Conservation (phyloP, 306 rosid species). For the Casuarina cunninghamiana region DNA sequence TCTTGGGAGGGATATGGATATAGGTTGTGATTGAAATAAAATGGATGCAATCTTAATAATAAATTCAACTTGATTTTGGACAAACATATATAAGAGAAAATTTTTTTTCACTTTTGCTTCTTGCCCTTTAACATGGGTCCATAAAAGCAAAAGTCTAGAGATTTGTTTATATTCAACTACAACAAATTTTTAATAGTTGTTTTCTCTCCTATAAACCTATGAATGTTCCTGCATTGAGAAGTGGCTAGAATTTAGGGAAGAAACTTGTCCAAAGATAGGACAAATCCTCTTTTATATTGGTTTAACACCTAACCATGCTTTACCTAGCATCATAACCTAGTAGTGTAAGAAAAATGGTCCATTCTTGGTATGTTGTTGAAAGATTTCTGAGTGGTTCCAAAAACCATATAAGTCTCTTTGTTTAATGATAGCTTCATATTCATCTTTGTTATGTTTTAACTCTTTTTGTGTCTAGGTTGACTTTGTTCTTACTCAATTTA, state of each 20-base stretch:
- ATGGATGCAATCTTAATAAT: slow-evolving; percentile 5
- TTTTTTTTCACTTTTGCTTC: slow-evolving; percentile 20
- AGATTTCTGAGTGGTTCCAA: slow-evolving; percentile 4
- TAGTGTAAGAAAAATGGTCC: slow-evolving; percentile 82
- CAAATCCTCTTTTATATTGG: slow-evolving; percentile 65
- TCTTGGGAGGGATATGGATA: slow-evolving; percentile 10
- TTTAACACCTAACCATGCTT: slow-evolving; percentile 89
- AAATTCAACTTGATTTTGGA: slow-evolving; percentile 8
- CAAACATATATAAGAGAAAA: slow-evolving; percentile 4
- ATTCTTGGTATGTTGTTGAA: not conserved
- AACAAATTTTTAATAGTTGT: slow-evolving; percentile 24
- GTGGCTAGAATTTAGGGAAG: slow-evolving; percentile 87
- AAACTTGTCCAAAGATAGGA: slow-evolving; percentile 92
- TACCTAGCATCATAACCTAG: slow-evolving; percentile 88
- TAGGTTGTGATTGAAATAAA: slow-evolving; percentile 13
- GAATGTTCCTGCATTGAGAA: slow-evolving; percentile 93
- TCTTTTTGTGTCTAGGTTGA: slow-evolving; percentile 65
- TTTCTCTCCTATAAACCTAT: slow-evolving; percentile 69
- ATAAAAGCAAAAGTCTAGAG: not conserved
- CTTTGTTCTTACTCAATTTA: slow-evolving; percentile 88
- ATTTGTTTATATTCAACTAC: slow-evolving; percentile 18
- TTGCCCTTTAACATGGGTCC: slow-evolving; percentile 2
- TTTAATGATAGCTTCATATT: not conserved
- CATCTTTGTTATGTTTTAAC: slow-evolving; percentile 20
- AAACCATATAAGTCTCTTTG: not conserved